A percentile compares a stretch with the other conserved stretches of the same genome.
Conservation (phyloP, 768 basidiomycete species). For the Boletus tylopilopsis region DNA sequence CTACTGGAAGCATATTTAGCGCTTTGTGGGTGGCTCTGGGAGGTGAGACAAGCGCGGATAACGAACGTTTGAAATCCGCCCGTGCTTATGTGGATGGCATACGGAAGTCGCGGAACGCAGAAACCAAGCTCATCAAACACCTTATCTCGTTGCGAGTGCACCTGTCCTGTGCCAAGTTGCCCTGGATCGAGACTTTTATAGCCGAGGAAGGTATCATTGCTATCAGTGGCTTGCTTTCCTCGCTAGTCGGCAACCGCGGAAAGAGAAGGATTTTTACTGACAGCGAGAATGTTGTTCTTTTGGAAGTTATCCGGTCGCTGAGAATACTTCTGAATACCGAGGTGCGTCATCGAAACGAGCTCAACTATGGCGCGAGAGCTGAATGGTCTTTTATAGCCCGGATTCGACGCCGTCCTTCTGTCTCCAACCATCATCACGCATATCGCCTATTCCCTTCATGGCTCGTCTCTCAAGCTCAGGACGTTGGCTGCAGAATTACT, state of each 20-base stretch:
- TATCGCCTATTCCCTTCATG: slow-evolving; percentile 67
- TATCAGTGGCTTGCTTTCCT: slow-evolving; percentile 54
- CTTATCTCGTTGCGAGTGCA: slow-evolving; percentile 82
- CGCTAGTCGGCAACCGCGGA: slow-evolving; percentile 64
- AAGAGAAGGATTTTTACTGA: slow-evolving; percentile 60
- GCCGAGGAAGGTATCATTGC: slow-evolving; percentile 61
- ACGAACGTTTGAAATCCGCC: slow-evolving; percentile 45
- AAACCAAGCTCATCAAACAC: slow-evolving; percentile 67
- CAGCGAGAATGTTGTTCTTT: slow-evolving; percentile 59
- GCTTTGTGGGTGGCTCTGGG: slow-evolving; percentile 75
- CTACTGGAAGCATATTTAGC: slow-evolving; percentile 72
- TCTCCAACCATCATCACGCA: slow-evolving; percentile 66
- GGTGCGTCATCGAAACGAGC: slow-evolving; percentile 38
- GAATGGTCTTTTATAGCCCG: slow-evolving; percentile 44
- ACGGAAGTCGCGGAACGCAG: slow-evolving; percentile 47
- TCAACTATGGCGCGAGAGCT: background rate
- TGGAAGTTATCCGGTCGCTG: slow-evolving; percentile 77
- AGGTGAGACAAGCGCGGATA: slow-evolving; percentile 36
- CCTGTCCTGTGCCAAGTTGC: slow-evolving; percentile 74
- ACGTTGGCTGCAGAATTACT: slow-evolving; percentile 72
- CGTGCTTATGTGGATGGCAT: slow-evolving; percentile 64
- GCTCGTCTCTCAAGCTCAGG: slow-evolving; percentile 63
- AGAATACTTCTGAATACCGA: slow-evolving; percentile 82
- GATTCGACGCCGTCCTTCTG: slow-evolving; percentile 63
- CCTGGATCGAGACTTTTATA: slow-evolving; percentile 75